phyloP scores from a whole-genome alignment of 164 flowering plant genomes.

The Tetrastigma voinierianum region DNA sequence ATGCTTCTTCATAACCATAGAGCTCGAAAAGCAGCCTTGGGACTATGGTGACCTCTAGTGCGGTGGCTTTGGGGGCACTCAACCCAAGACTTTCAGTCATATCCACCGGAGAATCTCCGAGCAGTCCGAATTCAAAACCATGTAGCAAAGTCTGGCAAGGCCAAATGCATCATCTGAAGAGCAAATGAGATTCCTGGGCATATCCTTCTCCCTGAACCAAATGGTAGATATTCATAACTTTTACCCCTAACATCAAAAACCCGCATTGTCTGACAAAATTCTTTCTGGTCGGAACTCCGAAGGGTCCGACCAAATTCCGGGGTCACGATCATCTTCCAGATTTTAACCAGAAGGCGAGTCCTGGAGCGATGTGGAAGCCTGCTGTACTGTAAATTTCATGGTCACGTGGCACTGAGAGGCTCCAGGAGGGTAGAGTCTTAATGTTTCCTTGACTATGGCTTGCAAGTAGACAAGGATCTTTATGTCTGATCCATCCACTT shows the following conservation, averaged over 20 bases:
- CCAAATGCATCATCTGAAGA: too few relatives aligned
- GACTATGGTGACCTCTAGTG: too few relatives aligned
- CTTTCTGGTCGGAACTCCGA: conserved; percentile 31
- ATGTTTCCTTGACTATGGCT: too few relatives aligned
- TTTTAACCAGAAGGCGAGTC: conserved; percentile 24
- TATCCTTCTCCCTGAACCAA: conserved; percentile 27
- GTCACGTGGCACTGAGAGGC: conserved; percentile 22
- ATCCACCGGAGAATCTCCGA: conserved; percentile 10
- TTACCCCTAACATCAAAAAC: conserved; percentile 16
- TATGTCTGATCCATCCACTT: too few relatives aligned
- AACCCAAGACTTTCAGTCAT: too few relatives aligned
- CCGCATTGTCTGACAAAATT: too few relatives aligned
- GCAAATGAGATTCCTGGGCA: too few relatives aligned
- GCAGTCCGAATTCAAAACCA: conserved; percentile 19
- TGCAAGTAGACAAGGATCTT: too few relatives aligned
- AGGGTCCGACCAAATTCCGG: conserved; percentile 32
- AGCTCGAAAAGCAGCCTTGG: too few relatives aligned
- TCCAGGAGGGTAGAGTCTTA: conserved; percentile 24
- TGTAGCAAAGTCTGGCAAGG: conserved; percentile 31
- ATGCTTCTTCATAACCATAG: too few relatives aligned
- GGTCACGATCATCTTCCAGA: conserved; percentile 40
- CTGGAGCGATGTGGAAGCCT: conserved; percentile 24
- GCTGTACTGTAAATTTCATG: conserved; percentile 20
- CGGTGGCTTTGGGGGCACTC: too few relatives aligned
- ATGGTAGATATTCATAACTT: conserved; percentile 24